Conservation (phyloP, 495 filamentous ascomycete species). For the Astrothelium macrocarpum region DNA sequence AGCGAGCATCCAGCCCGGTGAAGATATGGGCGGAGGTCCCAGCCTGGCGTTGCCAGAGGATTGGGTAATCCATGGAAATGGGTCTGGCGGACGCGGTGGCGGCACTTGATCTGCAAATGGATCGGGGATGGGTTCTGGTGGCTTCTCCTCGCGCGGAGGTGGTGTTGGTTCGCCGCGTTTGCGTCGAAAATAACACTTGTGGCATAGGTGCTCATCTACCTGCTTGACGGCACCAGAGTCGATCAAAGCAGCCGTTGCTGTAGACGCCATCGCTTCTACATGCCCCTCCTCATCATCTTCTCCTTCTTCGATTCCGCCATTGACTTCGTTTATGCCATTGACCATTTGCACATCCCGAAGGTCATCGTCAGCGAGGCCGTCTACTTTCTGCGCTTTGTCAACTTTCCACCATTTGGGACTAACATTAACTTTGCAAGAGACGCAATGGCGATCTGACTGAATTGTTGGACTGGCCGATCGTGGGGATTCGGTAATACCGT, state of each 20-base stretch:
- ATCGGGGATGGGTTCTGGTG: slow-evolving; percentile 9
- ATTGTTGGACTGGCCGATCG: not conserved
- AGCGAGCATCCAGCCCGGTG: slow-evolving; percentile 3
- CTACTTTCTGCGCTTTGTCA: slow-evolving; percentile 10
- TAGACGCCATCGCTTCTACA: slow-evolving; percentile 11
- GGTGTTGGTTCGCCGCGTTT: slow-evolving; percentile 19
- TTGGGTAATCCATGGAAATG: slow-evolving; percentile 7
- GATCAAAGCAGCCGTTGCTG: slow-evolving; percentile 11
- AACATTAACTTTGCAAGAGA: slow-evolving; percentile 47
- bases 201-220: slow-evolving; percentile 23
- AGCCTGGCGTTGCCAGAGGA: not conserved
- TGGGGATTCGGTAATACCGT: slow-evolving; percentile 5
- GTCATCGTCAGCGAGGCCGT: slow-evolving; percentile 15
- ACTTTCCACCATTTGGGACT: slow-evolving; percentile 52
- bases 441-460: slow-evolving; percentile 24
- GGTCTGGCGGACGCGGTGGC: slow-evolving; percentile 10
- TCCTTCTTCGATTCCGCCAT: slow-evolving; percentile 6
- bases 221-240: slow-evolving; percentile 1
- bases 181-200: slow-evolving; percentile 29
- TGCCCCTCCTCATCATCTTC: not conserved
- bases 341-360: slow-evolving; percentile 5
- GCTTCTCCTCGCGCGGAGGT: slow-evolving; percentile 10
- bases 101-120: slow-evolving; percentile 6
- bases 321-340: not conserved
- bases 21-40: slow-evolving; percentile 10